A percentile compares a stretch with the other conserved stretches of the same genome.
Conservation (phyloP, 2,329 filamentous ascomycete species). For the Colletotrichum noveboracense region DNA sequence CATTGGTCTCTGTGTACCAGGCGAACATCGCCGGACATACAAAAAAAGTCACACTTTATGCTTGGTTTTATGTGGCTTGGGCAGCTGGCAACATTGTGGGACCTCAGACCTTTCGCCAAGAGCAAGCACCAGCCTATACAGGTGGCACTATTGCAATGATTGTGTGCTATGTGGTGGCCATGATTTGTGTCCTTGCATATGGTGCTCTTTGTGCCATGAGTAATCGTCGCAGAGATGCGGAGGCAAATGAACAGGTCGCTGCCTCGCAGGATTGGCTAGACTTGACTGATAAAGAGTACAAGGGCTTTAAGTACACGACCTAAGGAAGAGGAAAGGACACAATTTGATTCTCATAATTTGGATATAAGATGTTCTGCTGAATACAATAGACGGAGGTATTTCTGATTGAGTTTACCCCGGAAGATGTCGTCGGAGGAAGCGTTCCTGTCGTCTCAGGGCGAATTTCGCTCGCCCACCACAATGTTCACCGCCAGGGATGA, state of each 20-base stretch:
- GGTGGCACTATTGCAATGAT: not conserved
- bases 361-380: not conserved
- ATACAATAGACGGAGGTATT: not conserved
- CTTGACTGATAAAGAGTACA: not conserved
- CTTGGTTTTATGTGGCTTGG: not conserved
- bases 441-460: not conserved
- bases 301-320: not conserved
- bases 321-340: not conserved
- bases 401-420: not conserved
- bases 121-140: not conserved
- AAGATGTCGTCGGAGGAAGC: not conserved
- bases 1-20: not conserved
- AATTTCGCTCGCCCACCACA: not conserved
- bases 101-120: not conserved
- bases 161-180: not conserved
- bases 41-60: not conserved
- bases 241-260: not conserved
- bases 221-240: not conserved
- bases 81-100: not conserved
- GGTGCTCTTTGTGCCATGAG: not conserved
- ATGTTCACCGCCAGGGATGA: slow-evolving; percentile 26
- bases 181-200: not conserved
- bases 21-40: not conserved
- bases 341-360: not conserved
- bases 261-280: not conserved